phyloP scores from a whole-genome alignment of 2,329 filamentous ascomycete genomes.

The Ceratocystis diversiconidia region DNA sequence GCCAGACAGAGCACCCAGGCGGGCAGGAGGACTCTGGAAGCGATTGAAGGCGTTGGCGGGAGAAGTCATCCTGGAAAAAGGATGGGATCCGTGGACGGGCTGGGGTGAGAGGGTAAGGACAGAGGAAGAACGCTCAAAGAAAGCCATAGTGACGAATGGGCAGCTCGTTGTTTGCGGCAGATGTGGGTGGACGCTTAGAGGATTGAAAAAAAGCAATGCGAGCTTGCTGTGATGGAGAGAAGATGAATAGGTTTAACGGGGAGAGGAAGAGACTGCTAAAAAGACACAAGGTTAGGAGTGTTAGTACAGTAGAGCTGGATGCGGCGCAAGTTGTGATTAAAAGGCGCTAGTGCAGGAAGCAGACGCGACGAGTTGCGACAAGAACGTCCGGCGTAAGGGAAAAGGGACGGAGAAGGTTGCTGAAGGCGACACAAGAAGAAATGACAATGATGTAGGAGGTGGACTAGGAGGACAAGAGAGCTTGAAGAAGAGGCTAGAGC shows the following conservation, averaged over 20 bases:
- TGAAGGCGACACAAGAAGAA: background rate
- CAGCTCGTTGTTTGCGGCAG: background rate
- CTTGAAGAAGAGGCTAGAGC: background rate
- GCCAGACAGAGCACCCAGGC: conserved; percentile 25
- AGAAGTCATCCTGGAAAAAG: conserved; percentile 16
- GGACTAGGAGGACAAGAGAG: background rate
- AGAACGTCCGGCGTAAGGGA: background rate
- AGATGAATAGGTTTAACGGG: conserved; percentile 3
- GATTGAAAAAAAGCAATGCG: conserved; percentile 12
- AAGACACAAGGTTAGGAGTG: conserved; percentile 13
- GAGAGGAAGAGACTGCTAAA: conserved; percentile 11
- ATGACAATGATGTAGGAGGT: background rate
- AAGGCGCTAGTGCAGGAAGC: background rate
- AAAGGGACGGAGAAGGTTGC: background rate
- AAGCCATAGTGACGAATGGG: conserved; percentile 11
- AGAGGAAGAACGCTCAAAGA: conserved; percentile 26
- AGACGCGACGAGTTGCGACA: background rate
- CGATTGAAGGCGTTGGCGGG: conserved; percentile 16
- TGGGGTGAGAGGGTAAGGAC: conserved; percentile 33
- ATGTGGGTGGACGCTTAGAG: background rate
- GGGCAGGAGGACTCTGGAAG: conserved; percentile 11
- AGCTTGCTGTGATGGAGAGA: conserved; percentile 10
- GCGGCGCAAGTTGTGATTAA: background rate
- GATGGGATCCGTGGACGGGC: conserved; percentile 27
- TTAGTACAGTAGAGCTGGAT: background rate